A percentile compares a stretch with the other conserved stretches of the same genome.
Evolutionary conservation across 352 stramenopile species (phyloP).

Genomic region (Phytophthora ohioensis): DNA sequence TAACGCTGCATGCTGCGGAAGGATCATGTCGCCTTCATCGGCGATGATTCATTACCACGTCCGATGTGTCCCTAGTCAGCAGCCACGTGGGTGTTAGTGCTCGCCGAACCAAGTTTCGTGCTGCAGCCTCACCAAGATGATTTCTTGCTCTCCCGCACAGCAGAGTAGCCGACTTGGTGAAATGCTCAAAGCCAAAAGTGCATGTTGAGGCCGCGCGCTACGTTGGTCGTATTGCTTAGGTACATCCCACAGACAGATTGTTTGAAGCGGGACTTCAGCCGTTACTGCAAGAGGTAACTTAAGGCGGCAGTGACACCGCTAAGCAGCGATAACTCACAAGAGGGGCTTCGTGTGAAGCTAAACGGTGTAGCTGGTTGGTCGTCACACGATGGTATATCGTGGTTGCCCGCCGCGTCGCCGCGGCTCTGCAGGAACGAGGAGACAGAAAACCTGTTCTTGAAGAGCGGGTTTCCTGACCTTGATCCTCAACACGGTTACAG

Average conservation of each 20-base stretch:
- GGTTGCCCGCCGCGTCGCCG: no score
- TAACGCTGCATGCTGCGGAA: conserved; percentile 1
- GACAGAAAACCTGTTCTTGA: no score
- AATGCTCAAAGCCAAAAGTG: background rate
- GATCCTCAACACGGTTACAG: no score
- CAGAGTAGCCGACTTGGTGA: background rate
- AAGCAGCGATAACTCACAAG: background rate
- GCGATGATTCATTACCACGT: background rate
- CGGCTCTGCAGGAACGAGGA: no score
- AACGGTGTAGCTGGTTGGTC: no score
- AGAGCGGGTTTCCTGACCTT: no score
- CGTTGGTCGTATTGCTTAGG: conserved; percentile 10
- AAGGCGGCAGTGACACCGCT: no score
- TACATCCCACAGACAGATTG: background rate
- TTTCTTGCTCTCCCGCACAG: background rate
- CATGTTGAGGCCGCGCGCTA: background rate
- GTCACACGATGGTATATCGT: no score
- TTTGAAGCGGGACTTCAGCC: background rate
- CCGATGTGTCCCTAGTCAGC: background rate
- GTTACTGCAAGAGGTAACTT: background rate
- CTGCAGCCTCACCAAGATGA: conserved; percentile 9
- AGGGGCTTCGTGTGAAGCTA: background rate
- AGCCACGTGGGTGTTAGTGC: background rate
- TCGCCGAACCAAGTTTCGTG: background rate
- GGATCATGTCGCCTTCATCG: background rate